phyloP scores from a whole-genome alignment of 345 rosid species.

The Excoecaria agallocha region DNA sequence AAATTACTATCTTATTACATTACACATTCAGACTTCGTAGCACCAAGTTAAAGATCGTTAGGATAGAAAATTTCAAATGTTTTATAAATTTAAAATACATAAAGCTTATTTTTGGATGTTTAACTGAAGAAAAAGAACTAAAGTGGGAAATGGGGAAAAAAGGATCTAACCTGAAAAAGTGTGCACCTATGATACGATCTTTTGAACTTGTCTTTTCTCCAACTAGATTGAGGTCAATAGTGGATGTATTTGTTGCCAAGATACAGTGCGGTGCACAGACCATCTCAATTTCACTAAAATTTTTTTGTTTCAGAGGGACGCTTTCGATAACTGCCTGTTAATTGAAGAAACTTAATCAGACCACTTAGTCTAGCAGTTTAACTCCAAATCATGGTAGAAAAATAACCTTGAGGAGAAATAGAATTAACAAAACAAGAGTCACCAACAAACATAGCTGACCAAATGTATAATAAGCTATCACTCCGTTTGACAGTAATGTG shows the following conservation, averaged over 20 bases:
- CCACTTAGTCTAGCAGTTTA: neutral
- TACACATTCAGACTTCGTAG: neutral
- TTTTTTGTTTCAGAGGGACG: constrained; percentile 76
- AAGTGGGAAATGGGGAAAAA: neutral
- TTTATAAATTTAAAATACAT: neutral
- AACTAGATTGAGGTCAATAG: constrained; percentile 68
- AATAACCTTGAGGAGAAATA: neutral
- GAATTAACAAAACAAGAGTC: neutral
- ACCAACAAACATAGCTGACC: neutral
- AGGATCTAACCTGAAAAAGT: constrained; percentile 76
- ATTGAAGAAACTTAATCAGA: constrained; percentile 18
- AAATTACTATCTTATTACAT: neutral
- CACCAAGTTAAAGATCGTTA: neutral
- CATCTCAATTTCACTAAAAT: constrained; percentile 81
- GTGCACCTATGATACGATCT: constrained; percentile 90
- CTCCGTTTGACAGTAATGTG: neutral
- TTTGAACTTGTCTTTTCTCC: constrained; percentile 77
- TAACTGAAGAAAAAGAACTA: neutral
- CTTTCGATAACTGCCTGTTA: constrained; percentile 91
- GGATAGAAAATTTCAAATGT: neutral
- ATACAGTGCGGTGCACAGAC: constrained; percentile 81
- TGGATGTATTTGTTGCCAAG: constrained; percentile 88
- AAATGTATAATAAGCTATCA: neutral
- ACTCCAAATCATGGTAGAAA: neutral
- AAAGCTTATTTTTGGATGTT: neutral